These are phyloP conservation scores for Talaromyces pinophilus DNA, from an alignment of 2,329 filamentous ascomycete genomes.

Conservation along the genomic window DNA sequence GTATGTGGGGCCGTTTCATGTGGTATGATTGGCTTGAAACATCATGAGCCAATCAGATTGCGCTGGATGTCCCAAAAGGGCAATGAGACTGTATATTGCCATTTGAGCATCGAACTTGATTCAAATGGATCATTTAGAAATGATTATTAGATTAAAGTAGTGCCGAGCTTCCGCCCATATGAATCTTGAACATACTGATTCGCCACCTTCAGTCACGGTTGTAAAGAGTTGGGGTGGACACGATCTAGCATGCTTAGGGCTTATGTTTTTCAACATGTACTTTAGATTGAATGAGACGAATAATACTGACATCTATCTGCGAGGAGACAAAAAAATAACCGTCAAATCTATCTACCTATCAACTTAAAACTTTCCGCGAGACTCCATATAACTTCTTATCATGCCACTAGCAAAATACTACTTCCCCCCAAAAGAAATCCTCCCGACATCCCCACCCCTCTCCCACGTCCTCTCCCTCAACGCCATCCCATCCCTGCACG, in stretches of 20 bases:
- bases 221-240: neutral
- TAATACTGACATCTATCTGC: neutral
- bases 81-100: neutral
- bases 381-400: neutral
- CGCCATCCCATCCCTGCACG: conserved; percentile 20
- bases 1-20: neutral
- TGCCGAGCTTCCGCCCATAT: too few relatives aligned
- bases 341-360: neutral
- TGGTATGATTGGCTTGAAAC: neutral
- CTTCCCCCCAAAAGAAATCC: conserved; percentile 7
- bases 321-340: neutral
- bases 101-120: neutral
- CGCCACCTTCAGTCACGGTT: neutral
- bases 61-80: neutral
- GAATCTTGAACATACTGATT: neutral
- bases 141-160: too few relatives aligned
- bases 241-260: neutral
- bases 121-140: neutral
- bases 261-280: neutral
- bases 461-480: conserved; percentile 19
- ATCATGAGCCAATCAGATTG: neutral
- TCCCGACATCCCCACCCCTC: conserved; percentile 11
- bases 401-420: neutral
- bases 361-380: neutral
- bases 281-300: neutral